Evolutionary conservation across 1,284 basidiomycete species (phyloP), one percentile per base, ranked within the genome.

Genomic region (Irpex sp.): DNA sequence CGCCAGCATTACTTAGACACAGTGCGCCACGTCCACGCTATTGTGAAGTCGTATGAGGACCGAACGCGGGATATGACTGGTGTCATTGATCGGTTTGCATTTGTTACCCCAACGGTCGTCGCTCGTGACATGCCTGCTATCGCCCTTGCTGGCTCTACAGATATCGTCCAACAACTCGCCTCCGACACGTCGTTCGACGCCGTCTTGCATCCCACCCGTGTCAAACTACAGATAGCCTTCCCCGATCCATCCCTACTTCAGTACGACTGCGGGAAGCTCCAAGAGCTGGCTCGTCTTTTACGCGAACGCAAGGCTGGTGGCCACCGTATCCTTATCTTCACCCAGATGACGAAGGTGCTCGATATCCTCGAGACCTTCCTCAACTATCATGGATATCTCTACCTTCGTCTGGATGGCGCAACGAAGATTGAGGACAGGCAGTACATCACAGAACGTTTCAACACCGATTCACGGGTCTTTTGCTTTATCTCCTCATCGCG

Each of bases 391-490:
- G 97, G 96, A 0, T 95, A 97, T 74, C 85, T 96, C 4, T 98
- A 98, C 75, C 84, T 98, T 7, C 86, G 96, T 4, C 80, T 98
- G 21, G 97, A 98, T 72, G 96, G 97, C 0, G 90, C 93, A 52
- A 98, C 96, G 56, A 96, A 95, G 78, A 95, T 98, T 64, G 96
- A 98, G 76, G 94, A 98, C 71, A 82, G 96, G 26, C 96, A 98
- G 76, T 93, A 96, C 68, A 89, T 98, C 66, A 98, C 96, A 0
- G 96, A 98, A 76, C 83, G 94, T n/a, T 98, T 98, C 81, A 98
- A 98, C 74, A 89, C 89, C 15, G 96, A 98, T 76, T 72, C 87
- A n/a, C 82, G 93, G 60, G 83, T 98, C 19, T 94, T 97, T 70
- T 94, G 92, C 68, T 98, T 98, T 76, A 98, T 98, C 69, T 90